These are phyloP conservation scores for Elsinoe fawcettii DNA, from an alignment of 2,329 filamentous ascomycete species.

Conservation along the genomic window DNA sequence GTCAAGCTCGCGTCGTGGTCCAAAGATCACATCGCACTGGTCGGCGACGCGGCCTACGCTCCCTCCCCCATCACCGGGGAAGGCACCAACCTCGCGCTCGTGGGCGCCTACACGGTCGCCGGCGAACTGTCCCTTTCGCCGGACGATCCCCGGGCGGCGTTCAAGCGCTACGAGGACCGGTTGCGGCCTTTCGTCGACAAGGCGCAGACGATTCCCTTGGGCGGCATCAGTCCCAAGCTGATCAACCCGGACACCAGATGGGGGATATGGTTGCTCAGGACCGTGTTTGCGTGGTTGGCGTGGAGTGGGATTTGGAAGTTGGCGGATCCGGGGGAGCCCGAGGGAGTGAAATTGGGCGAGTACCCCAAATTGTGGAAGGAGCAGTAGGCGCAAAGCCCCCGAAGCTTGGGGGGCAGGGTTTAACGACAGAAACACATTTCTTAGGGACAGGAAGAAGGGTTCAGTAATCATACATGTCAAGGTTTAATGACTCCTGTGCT, in stretches of 20 bases:
- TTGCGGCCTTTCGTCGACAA: constrained; percentile 22
- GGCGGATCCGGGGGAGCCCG: constrained; percentile 5
- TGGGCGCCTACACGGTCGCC: constrained; percentile 35
- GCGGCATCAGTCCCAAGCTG: constrained; percentile 21
- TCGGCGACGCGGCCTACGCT: constrained; percentile 36
- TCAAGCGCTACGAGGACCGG: constrained; percentile 20
- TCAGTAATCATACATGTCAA: neutral
- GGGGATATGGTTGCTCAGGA: constrained; percentile 23
- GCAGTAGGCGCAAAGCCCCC: neutral
- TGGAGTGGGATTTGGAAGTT: constrained; percentile 12
- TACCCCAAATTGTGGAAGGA: constrained; percentile 14
- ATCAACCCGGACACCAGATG: constrained; percentile 21
- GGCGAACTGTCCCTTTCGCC: constrained; percentile 27
- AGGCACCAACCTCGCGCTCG: constrained; percentile 30
- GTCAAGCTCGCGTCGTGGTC: constrained; percentile 32
- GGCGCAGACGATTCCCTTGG: constrained; percentile 25
- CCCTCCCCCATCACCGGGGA: constrained; percentile 29
- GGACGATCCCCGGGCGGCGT: constrained; percentile 20
- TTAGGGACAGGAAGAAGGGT: neutral
- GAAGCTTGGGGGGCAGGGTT: neutral
- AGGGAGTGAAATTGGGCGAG: constrained; percentile 13
- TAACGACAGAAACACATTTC: neutral
- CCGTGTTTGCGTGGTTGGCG: constrained; percentile 20
- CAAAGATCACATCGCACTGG: constrained; percentile 29
- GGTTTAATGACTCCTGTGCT: neutral